Base-by-base conservation (phyloP, 2,329 filamentous ascomycete genomes). In the Clonostachys chloroleuca region DNA sequence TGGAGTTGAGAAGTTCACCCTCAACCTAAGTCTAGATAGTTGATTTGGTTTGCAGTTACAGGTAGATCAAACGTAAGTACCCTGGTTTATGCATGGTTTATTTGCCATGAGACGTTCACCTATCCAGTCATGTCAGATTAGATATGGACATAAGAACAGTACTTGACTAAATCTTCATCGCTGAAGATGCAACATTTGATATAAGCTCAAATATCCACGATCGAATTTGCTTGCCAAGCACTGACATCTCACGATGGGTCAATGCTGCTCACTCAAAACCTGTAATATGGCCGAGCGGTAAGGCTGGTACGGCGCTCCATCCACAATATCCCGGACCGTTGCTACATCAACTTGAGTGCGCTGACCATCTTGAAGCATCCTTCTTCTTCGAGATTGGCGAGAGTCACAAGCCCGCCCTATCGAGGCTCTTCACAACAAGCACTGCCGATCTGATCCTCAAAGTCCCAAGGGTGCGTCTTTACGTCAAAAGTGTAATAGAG, bases 241-340 rank as follows among this genome's bases (percentile, higher is more conserved):
- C 42, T n/a, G 2, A 34, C 5, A 12, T 43, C 5, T 24, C 42
- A 24, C 12, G 34, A 6, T 43, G 14, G 20, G 20, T 34, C 16
- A n/a, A 34, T 5, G 33, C 36, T 18, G 14, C 37, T 14, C 9
- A n/a, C 30, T 12, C 30, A 18, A 43, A 47, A 20, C 12, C 30
- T 20, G 30, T 47, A 14, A 37, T 47, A 7, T 43, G 45, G 40
- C 40, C 43, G 7, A 47, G 37, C n/a, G 45, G 45, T 8, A 42
- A 36, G 45, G 40, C 45, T 12, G 45, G 45, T 6, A 47, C 45
- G 13, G 45, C 40, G 3, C 43, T 43, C 18, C 18, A 34, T 42
- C 45, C 12, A 47, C 33, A 3, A 43, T 47, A 43, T 34, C 45
- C 16, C 39, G 45, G 12, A 47, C 45, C 14, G 39, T 47, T 35